Evolutionary conservation across 345 rosid genomes (phyloP).

Genomic region (Pelargonium nanum): DNA sequence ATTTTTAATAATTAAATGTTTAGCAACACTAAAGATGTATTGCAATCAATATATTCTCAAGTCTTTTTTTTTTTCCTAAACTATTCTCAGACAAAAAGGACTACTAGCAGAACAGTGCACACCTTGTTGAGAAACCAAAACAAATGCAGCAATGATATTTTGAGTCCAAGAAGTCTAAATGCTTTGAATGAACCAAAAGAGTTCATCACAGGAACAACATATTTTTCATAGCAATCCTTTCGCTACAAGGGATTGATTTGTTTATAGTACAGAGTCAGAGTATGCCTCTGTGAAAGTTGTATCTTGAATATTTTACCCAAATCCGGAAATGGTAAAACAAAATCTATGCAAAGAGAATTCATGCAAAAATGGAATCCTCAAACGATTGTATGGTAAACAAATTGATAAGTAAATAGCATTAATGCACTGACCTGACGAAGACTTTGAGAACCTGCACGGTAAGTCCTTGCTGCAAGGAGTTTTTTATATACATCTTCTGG

Average conservation of each 20-base stretch:
- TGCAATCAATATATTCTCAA: no score
- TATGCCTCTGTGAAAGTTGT: neutral
- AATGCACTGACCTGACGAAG: conserved; percentile 79
- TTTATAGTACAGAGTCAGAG: neutral
- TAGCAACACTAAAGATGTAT: no score
- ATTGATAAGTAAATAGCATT: neutral
- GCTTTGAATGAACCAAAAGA: neutral
- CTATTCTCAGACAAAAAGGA: no score
- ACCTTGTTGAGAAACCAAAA: no score
- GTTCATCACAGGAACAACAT: neutral
- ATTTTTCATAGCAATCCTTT: neutral
- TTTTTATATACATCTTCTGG: conserved; percentile 76
- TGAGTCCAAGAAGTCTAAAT: neutral
- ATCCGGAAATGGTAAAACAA: neutral
- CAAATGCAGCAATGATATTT: neutral
- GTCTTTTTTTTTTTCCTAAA: no score
- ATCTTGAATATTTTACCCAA: no score
- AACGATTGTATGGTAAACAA: neutral
- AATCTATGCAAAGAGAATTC: neutral
- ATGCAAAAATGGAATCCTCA: neutral
- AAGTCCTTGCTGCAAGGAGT: conserved; percentile 89
- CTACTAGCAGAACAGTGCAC: no score
- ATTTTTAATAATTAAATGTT: no score
- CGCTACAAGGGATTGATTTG: neutral
- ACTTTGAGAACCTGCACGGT: conserved; percentile 73